These are phyloP conservation scores for Pseudocercospora pini-densiflorae DNA, from an alignment of 2,329 filamentous ascomycete genomes.

Conservation along the genomic window DNA sequence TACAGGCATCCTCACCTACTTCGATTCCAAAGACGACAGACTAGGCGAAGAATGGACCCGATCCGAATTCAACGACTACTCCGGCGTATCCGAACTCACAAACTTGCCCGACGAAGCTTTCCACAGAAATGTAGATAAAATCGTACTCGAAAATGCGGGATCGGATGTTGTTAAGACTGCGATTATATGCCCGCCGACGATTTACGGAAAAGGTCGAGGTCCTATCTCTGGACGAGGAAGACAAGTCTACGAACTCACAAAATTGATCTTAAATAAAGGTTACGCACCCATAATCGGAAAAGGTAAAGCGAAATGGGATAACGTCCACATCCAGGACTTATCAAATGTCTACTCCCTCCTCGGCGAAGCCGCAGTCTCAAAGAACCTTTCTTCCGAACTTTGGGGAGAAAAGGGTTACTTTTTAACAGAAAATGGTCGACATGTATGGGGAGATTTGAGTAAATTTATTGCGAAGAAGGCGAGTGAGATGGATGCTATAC, in stretches of 20 bases:
- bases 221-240: constrained; percentile 58
- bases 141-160: constrained; percentile 62
- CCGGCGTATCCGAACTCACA: constrained; percentile 58
- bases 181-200: constrained; percentile 68
- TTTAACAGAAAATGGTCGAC: constrained; percentile 66
- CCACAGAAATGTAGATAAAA: constrained; percentile 72
- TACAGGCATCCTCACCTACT: constrained; percentile 60
- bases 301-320: constrained; percentile 59
- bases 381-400: constrained; percentile 44
- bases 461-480: constrained; percentile 28
- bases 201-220: constrained; percentile 54
- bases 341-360: constrained; percentile 60
- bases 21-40: constrained; percentile 52
- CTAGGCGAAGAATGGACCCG: constrained; percentile 49
- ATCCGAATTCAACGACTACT: constrained; percentile 62
- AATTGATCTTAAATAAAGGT: constrained; percentile 56
- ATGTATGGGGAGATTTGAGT: constrained; percentile 57
- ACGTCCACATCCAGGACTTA: constrained; percentile 67
- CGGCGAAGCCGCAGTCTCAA: constrained; percentile 38
- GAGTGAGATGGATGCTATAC: constrained; percentile 51
- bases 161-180: constrained; percentile 62
- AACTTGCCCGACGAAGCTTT: constrained; percentile 60
- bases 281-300: constrained; percentile 62
- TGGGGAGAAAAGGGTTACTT: constrained; percentile 71
- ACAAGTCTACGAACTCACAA: constrained; percentile 63